These are phyloP conservation scores for Paraphaeosphaeria minitans DNA, from an alignment of 2,329 filamentous ascomycete species.

Conservation along the genomic window DNA sequence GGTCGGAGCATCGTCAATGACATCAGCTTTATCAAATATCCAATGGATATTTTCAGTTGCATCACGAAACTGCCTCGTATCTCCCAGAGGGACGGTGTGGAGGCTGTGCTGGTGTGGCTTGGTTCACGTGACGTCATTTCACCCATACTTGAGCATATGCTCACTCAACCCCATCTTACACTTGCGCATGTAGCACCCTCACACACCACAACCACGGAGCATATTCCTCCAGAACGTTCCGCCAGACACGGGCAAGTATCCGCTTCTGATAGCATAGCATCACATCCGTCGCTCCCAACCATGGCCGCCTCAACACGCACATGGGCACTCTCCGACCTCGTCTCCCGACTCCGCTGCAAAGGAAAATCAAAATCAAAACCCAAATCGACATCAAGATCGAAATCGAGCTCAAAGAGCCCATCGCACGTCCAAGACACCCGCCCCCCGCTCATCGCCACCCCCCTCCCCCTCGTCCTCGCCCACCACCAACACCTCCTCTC, in stretches of 20 bases:
- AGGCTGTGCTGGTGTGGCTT: not conserved
- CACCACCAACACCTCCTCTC: slow-evolving; percentile 39
- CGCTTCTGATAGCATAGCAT: not conserved
- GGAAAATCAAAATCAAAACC: slow-evolving; percentile 14
- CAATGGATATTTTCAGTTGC: too few relatives aligned
- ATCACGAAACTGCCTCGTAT: not conserved
- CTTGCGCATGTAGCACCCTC: not conserved
- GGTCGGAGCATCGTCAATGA: too few relatives aligned
- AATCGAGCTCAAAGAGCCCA: too few relatives aligned
- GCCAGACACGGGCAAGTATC: not conserved
- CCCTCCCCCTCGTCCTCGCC: slow-evolving; percentile 39
- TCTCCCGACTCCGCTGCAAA: slow-evolving; percentile 34
- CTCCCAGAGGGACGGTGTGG: not conserved
- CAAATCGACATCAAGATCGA: not conserved
- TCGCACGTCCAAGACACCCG: too few relatives aligned
- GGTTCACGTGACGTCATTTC: slow-evolving; percentile 2
- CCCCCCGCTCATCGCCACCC: slow-evolving; percentile 28
- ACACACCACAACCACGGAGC: not conserved
- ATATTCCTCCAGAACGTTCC: not conserved
- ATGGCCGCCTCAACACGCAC: slow-evolving; percentile 27
- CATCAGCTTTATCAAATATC: too few relatives aligned
- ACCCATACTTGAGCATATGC: not conserved
- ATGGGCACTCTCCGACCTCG: slow-evolving; percentile 37
- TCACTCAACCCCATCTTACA: not conserved
- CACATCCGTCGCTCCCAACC: not conserved